These are phyloP conservation scores for Colletotrichum somersetense DNA, from an alignment of 2,329 filamentous ascomycete species.

Conservation along the genomic window DNA sequence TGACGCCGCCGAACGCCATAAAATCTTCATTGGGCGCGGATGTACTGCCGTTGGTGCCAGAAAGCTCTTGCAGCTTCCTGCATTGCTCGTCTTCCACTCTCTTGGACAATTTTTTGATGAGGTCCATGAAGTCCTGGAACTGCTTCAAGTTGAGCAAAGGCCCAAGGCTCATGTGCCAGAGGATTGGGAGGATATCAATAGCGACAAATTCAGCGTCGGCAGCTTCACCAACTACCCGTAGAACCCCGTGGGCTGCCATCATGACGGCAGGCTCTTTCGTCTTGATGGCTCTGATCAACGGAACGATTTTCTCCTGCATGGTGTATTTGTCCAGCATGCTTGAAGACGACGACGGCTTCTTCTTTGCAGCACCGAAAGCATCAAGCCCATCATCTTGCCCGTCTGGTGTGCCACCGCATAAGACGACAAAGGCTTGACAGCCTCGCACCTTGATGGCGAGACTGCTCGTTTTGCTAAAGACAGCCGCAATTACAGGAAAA, in stretches of 20 bases:
- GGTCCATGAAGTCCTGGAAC: constrained; percentile 89
- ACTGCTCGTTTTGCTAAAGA: constrained; percentile 94
- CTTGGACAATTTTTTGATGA: constrained; percentile 84
- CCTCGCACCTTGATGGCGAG: constrained; percentile 95
- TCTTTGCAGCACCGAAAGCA: constrained; percentile 71
- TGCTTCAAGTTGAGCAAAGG: constrained; percentile 88
- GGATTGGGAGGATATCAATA: constrained; percentile 86
- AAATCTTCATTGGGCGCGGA: constrained; percentile 72
- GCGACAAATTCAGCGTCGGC: constrained; percentile 93
- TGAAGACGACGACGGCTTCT: constrained; percentile 74
- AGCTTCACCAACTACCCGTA: constrained; percentile 83
- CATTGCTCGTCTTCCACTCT: constrained; percentile 91
- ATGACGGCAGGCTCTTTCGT: constrained; percentile 98
- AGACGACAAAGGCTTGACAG: constrained; percentile 87
- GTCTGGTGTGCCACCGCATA: constrained; percentile 82
- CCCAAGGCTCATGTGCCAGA: constrained; percentile 93
- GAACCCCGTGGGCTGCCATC: constrained; percentile 89
- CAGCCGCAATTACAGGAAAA: constrained; percentile 89
- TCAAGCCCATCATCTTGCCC: constrained; percentile 78
- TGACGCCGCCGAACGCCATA: constrained; percentile 77
- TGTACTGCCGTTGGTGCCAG: constrained; percentile 67
- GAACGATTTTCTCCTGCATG: constrained; percentile 96
- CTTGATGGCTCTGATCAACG: constrained; percentile 91
- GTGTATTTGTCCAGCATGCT: constrained; percentile 96
- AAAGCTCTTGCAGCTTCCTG: constrained; percentile 87